These are phyloP conservation scores for Hibiscus syriacus DNA, from an alignment of 345 rosid species.

Conservation along the genomic window DNA sequence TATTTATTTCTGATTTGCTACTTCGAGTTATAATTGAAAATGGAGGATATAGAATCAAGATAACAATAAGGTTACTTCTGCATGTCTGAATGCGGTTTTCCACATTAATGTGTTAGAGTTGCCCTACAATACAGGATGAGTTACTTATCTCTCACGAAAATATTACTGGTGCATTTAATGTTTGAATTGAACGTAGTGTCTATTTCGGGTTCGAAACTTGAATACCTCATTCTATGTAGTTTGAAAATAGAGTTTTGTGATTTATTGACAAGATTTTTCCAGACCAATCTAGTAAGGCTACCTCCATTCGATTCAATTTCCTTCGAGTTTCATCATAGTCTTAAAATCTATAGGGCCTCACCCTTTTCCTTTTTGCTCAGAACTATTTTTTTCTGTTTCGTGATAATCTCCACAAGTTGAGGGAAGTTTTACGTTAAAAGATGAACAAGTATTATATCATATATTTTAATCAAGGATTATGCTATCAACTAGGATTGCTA, in stretches of 20 bases:
- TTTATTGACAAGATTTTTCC: no score
- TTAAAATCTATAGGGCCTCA: background rate
- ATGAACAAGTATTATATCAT: background rate
- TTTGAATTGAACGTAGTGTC: background rate
- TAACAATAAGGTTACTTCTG: constrained; percentile 3
- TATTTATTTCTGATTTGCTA: no score
- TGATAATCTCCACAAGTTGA: constrained; percentile 14
- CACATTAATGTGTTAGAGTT: background rate
- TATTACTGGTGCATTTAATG: background rate
- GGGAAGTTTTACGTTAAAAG: background rate
- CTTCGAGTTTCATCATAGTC: background rate
- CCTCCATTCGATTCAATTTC: background rate
- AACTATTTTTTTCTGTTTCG: constrained; percentile 21
- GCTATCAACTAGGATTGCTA: background rate
- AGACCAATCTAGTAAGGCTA: no score
- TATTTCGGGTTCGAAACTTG: background rate
- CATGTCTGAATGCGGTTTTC: background rate
- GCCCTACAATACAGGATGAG: background rate
- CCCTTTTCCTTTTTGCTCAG: background rate
- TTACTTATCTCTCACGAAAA: background rate
- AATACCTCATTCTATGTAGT: background rate
- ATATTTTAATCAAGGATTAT: background rate
- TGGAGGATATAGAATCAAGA: no score
- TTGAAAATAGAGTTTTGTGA: background rate
- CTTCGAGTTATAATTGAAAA: no score